Conservation (phyloP, 148 eudicot species). For the Vaccinium myrtillus region DNA sequence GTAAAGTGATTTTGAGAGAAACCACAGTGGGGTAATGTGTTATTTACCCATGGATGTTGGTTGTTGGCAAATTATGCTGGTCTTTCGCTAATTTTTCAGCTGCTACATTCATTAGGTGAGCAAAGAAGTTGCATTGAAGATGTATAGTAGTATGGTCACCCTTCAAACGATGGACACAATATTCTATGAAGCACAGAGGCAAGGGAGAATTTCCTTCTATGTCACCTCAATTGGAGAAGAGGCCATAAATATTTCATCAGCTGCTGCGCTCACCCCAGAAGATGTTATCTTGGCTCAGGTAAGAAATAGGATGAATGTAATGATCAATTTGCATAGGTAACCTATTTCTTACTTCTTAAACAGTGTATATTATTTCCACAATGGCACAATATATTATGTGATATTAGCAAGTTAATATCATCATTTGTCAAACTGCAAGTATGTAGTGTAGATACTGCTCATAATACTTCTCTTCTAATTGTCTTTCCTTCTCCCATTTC, state of each 20-base stretch:
- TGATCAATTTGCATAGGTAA: not conserved
- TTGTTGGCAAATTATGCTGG: not conserved
- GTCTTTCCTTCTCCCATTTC: not conserved
- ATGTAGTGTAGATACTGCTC: not conserved
- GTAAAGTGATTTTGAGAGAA: too few species aligned
- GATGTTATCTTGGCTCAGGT: conserved; percentile 87
- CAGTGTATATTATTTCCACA: not conserved
- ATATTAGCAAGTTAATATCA: not conserved
- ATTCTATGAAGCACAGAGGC: conserved; percentile 86
- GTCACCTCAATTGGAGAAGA: conserved; percentile 75
- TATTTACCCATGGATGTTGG: not conserved
- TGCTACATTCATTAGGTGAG: conserved; percentile 36
- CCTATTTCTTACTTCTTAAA: not conserved
- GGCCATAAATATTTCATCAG: conserved; percentile 82
- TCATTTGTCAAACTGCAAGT: not conserved
- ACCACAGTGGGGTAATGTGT: too few species aligned
- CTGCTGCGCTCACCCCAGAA: conserved; percentile 70
- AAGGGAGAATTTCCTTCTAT: conserved; percentile 92
- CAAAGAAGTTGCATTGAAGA: conserved; percentile 62
- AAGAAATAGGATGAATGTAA: not conserved
- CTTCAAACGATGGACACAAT: conserved; percentile 84
- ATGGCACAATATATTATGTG: not conserved
- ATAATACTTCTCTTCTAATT: not conserved
- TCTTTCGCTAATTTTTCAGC: not conserved
- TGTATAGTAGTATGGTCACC: conserved; percentile 76